Percentiles rank a stretch among this genome's conserved stretches.
These are phyloP conservation scores for Phlyctochytrium bullatum DNA, from an alignment of 192 early-diverging fungal species.

Conservation along the genomic window DNA sequence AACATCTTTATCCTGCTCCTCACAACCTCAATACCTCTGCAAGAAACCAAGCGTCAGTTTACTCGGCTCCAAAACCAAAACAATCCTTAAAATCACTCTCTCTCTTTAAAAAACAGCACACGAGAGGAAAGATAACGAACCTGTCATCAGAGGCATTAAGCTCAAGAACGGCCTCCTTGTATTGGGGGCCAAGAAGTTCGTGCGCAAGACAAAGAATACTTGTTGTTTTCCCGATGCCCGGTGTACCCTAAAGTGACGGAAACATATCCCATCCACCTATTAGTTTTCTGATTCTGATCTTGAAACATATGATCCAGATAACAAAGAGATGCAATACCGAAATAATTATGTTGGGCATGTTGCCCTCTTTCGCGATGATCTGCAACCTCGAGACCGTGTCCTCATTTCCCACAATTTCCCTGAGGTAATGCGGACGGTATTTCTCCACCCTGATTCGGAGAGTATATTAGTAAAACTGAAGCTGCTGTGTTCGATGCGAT, in stretches of 20 bases:
- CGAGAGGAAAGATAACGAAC: conserved; percentile 40
- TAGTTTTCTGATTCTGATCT: no score
- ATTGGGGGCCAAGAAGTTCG: conserved; percentile 77
- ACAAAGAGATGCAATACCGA: conserved; percentile 47
- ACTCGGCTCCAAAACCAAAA: no score
- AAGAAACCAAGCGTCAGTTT: no score
- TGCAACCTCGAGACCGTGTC: conserved; percentile 83
- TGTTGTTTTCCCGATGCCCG: conserved; percentile 98
- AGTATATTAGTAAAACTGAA: no score
- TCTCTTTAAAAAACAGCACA: not conserved
- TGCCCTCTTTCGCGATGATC: conserved; percentile 85
- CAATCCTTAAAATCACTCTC: no score
- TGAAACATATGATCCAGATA: not conserved
- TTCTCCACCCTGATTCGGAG: conserved; percentile 94
- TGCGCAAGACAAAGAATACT: conserved; percentile 90
- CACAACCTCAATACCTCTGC: conserved; percentile 92
- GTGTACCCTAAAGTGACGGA: conserved; percentile 55
- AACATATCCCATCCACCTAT: no score
- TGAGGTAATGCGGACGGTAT: conserved; percentile 80
- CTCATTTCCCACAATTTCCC: conserved; percentile 92
- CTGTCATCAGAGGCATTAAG: conserved; percentile 98
- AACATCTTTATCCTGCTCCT: conserved; percentile 97
- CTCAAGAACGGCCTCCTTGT: conserved; percentile 94
- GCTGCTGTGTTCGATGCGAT: no score
- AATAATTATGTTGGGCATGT: conserved; percentile 95